Evolutionary conservation across 177 flowering plant species (phyloP), one percentile per base, ranked within the genome.

Genomic region (Vitis hybrid): DNA sequence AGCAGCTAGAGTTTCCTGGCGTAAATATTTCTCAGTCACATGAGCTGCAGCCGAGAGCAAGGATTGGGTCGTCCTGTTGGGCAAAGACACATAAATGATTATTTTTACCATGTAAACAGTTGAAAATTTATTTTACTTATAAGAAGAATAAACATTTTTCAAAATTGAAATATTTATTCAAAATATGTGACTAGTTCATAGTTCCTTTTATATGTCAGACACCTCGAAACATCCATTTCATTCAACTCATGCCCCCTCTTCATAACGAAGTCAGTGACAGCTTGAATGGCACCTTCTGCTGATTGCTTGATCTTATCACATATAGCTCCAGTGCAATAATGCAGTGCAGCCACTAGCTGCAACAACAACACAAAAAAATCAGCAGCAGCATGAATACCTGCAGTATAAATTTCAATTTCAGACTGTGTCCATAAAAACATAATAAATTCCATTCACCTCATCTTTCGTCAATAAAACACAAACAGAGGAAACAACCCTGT

Each of bases 201-300:
- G 40, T 32, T 59, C 30, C 52, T 40, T 12, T 10, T 8, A 57
- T 49, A 40, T 11, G 9, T 60, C 5, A 66, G 34, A n/a, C 58
- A 95, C 99, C 98, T 92, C 68, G 97, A 82, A 67, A 96, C 74
- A 77, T 93, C 98, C 65, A 60, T 71, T 68, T 91, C 95, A 77
- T 81, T 91, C 78, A 93, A 80, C 79, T 96, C 97, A 60, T 65
- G 75, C 26, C 98, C 95, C 72, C 98, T 86, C 76, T 78, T 83
- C 11, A 82, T 77, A 48, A 93, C 88, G 72, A 96, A 91, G 75
- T 96, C 99, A 64, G 77, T 82, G 26, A 96, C 91, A 54, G 97
- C 98, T 81, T 89, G 89, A 74, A 96, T 82, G 45, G 93, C 84
- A 56, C 97, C 98, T 85, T 91, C 97, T 58, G 97, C 98, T 57